A percentile compares a stretch with the other conserved stretches of the same genome.
Conservation (phyloP, 140 eudicot species). For the Cichorium intybus region DNA sequence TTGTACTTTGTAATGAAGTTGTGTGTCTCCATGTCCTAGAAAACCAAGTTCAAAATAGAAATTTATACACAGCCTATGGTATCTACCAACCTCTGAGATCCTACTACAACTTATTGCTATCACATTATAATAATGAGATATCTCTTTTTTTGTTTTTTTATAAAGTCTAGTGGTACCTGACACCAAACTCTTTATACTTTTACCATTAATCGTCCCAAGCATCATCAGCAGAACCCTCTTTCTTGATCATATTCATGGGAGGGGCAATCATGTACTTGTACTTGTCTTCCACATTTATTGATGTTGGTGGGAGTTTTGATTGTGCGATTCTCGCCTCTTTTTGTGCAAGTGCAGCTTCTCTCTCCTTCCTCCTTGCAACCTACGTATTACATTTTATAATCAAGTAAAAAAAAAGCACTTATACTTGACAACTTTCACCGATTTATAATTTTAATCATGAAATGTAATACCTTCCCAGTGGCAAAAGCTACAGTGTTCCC, state of each 20-base stretch:
- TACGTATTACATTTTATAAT: not conserved
- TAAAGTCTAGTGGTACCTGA: conserved; percentile 8
- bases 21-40: conserved; percentile 6
- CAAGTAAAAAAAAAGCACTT: no score
- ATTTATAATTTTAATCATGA: not conserved
- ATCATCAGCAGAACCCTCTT: conserved; percentile 83
- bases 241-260: conserved; percentile 40
- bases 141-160: not conserved
- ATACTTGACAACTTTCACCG: no score
- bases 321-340: conserved; percentile 57
- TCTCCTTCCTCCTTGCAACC: conserved; percentile 84
- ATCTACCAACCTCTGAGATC: conserved; percentile 35
- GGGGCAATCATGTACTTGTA: conserved; percentile 83
- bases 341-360: conserved; percentile 68
- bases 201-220: conserved; percentile 80
- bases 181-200: not conserved
- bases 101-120: conserved; percentile 21
- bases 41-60: conserved; percentile 19
- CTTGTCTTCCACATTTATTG: conserved; percentile 76
- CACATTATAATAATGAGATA: conserved; percentile 17
- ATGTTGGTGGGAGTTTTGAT: conserved; percentile 47
- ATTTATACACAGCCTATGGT: conserved; percentile 36
- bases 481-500: conserved; percentile 77
- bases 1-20: conserved; percentile 13
- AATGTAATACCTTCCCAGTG: conserved; percentile 63